phyloP scores from a whole-genome alignment of 1,284 basidiomycete genomes.

The Cerioporus squamosus region DNA sequence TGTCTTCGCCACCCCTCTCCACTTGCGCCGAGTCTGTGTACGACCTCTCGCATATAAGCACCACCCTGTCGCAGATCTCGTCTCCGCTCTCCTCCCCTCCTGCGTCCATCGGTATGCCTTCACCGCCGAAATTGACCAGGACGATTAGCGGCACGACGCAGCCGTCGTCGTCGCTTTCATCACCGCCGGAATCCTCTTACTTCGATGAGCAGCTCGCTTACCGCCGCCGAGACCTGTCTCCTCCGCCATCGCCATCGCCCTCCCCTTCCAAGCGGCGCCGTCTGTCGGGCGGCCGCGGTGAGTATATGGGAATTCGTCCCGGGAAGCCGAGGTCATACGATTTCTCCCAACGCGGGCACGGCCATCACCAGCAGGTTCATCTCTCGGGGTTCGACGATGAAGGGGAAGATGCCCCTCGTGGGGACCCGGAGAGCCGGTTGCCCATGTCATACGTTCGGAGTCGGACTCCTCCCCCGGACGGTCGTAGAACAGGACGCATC shows the following conservation, averaged over 20 bases:
- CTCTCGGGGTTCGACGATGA: too few species aligned
- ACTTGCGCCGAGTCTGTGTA: slow-evolving; percentile 1
- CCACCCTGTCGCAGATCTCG: slow-evolving; percentile 13
- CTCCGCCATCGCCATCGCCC: slow-evolving; percentile 5
- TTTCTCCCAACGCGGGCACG: not conserved
- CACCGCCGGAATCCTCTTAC: slow-evolving; percentile 4
- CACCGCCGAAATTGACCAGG: slow-evolving; percentile 1
- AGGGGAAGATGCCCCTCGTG: too few species aligned
- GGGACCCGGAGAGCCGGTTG: too few species aligned
- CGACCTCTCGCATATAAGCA: slow-evolving; percentile 18
- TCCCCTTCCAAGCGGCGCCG: not conserved
- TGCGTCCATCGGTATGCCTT: not conserved
- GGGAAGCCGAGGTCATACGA: not conserved
- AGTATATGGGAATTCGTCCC: slow-evolving; percentile 9
- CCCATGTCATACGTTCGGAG: too few species aligned
- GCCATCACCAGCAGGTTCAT: too few species aligned
- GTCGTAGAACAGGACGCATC: too few species aligned
- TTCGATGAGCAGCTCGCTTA: too few species aligned
- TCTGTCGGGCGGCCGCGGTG: not conserved
- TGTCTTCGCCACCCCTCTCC: slow-evolving; percentile 11
- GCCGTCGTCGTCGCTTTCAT: slow-evolving; percentile 12
- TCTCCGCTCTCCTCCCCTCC: slow-evolving; percentile 10
- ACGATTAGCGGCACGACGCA: slow-evolving; percentile 9
- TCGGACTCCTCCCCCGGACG: too few species aligned
- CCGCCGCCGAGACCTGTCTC: slow-evolving; percentile 3